Evolutionary conservation across 2,329 filamentous ascomycete species (phyloP).

Genomic region (Cordyceps cicadae): DNA sequence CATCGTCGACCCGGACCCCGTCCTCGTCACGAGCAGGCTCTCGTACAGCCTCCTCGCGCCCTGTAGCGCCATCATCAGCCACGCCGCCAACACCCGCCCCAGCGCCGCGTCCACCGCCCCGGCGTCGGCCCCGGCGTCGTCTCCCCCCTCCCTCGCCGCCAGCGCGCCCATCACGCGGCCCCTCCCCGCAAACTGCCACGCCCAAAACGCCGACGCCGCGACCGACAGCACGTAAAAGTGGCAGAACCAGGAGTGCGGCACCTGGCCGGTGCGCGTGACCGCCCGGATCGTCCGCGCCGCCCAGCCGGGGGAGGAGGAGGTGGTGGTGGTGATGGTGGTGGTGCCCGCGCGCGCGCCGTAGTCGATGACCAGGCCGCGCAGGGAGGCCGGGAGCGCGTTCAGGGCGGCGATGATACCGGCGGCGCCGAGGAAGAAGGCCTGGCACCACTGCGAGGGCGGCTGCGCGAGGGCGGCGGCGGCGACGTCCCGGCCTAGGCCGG

Average conservation of each 20-base stretch:
- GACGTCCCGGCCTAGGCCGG: neutral
- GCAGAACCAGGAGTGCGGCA: slow-evolving; percentile 83
- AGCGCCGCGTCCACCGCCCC: slow-evolving; percentile 25
- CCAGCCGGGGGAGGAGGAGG: neutral
- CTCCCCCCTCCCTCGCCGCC: slow-evolving; percentile 24
- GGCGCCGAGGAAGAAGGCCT: slow-evolving; percentile 38
- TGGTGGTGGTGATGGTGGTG: slow-evolving; percentile 20
- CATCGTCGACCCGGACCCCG: slow-evolving; percentile 60
- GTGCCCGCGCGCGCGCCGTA: slow-evolving; percentile 41
- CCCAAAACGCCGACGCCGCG: slow-evolving; percentile 66
- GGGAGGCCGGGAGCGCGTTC: slow-evolving; percentile 35
- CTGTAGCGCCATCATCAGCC: slow-evolving; percentile 68
- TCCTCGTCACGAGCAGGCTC: slow-evolving; percentile 54
- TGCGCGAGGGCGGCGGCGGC: neutral
- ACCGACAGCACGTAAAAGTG: slow-evolving; percentile 78
- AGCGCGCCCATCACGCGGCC: slow-evolving; percentile 46
- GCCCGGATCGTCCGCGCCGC: slow-evolving; percentile 23
- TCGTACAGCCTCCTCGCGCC: slow-evolving; percentile 70
- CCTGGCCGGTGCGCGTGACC: slow-evolving; percentile 36
- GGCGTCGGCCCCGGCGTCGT: neutral
- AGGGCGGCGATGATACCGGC: slow-evolving; percentile 33
- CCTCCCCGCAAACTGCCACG: slow-evolving; percentile 47
- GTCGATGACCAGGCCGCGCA: slow-evolving; percentile 37
- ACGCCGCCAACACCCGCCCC: slow-evolving; percentile 56
- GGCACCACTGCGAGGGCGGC: slow-evolving; percentile 30